phyloP scores from a whole-genome alignment of 2,329 filamentous ascomycete genomes.

The Emmonsiellopsis sp. region DNA sequence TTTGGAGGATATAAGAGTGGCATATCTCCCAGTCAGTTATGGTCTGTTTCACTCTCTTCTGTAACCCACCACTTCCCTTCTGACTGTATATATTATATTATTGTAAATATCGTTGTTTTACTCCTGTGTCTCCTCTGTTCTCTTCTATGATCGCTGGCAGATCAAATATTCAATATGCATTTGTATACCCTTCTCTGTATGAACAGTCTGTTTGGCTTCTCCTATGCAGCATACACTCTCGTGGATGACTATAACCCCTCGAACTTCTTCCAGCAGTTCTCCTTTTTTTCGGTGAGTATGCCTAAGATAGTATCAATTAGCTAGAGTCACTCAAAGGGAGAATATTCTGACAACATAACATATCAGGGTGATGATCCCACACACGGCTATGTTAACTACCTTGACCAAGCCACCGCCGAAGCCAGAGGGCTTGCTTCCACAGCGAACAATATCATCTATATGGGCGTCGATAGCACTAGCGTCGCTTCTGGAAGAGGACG shows the following conservation, averaged over 20 bases:
- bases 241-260: background rate
- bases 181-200: background rate
- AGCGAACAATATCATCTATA: slow-evolving; percentile 15
- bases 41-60: no score
- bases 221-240: background rate
- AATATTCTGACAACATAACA: slow-evolving; percentile 9
- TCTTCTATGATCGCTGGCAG: background rate
- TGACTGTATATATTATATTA: no score
- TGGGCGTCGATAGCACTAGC: slow-evolving; percentile 22
- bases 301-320: background rate
- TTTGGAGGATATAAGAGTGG: background rate
- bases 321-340: background rate
- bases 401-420: slow-evolving; percentile 16
- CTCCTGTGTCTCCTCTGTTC: background rate
- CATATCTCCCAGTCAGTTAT: background rate
- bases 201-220: background rate
- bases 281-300: background rate
- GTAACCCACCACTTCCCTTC: no score
- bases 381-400: slow-evolving; percentile 52
- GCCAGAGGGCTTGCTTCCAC: slow-evolving; percentile 13
- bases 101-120: background rate
- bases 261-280: background rate
- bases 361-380: slow-evolving; percentile 48
- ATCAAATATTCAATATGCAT: background rate
- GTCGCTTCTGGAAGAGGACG: slow-evolving; percentile 16